Conservation (phyloP, 139 green algal species). For the Tetradesmus lagerheimii region DNA sequence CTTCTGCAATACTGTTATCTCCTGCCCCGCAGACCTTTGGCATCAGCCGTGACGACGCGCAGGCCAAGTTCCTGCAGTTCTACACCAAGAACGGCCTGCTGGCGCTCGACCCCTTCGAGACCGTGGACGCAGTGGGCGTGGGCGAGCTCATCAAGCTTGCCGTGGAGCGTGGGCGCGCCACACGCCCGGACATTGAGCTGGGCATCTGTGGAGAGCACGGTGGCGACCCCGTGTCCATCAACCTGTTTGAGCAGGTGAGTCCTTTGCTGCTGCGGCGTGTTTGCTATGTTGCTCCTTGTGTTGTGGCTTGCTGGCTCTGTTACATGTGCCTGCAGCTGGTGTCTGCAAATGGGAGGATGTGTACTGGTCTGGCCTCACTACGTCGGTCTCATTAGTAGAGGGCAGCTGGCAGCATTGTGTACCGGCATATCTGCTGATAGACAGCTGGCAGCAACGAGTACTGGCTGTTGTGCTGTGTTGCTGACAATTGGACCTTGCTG, state of each 20-base stretch:
- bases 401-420: too few relatives aligned
- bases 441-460: too few relatives aligned
- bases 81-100: constrained; percentile 74
- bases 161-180: constrained; percentile 74
- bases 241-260: constrained; percentile 78
- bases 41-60: constrained; percentile 89
- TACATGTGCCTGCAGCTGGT: too few relatives aligned
- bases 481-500: not conserved
- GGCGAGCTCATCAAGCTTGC: constrained; percentile 89
- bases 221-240: constrained; percentile 85
- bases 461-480: too few relatives aligned
- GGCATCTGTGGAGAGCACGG: constrained; percentile 95
- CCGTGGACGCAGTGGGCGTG: constrained; percentile 86
- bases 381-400: too few relatives aligned
- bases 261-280: constrained; percentile 55
- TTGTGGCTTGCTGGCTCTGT: constrained; percentile 65
- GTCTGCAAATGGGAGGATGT: too few relatives aligned
- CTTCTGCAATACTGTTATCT: too few relatives aligned
- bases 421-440: too few relatives aligned
- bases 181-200: constrained; percentile 79
- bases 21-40: constrained; percentile 72
- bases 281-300: constrained; percentile 57
- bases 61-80: constrained; percentile 87
- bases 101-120: constrained; percentile 87
- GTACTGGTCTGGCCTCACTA: too few relatives aligned